These are phyloP conservation scores for Cyanidium caldarium DNA, from an alignment of 23 red algal genomes.

Conservation along the genomic window DNA sequence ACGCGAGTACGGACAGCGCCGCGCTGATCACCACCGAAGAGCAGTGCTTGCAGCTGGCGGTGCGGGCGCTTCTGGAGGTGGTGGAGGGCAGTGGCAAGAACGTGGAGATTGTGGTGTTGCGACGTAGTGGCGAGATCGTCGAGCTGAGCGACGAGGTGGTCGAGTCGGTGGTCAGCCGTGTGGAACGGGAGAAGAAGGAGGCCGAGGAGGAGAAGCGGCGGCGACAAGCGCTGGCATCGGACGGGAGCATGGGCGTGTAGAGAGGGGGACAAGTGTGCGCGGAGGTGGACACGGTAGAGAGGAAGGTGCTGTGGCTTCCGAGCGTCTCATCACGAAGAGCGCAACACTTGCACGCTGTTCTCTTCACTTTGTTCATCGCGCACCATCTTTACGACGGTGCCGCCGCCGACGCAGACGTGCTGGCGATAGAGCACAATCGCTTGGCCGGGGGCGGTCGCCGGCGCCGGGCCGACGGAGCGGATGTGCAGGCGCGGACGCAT, in stretches of 20 bases:
- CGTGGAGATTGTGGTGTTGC: constrained; percentile 81
- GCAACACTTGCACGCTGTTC: too few relatives aligned
- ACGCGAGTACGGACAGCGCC: constrained; percentile 21
- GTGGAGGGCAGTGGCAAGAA: constrained; percentile 84
- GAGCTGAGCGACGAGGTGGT: constrained; percentile 46
- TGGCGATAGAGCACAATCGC: background rate
- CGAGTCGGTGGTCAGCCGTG: constrained; percentile 34
- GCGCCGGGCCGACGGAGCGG: background rate
- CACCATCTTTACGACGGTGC: background rate
- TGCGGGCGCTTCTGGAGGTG: constrained; percentile 84
- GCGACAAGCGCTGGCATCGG: background rate
- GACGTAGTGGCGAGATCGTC: constrained; percentile 23
- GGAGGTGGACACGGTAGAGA: too few relatives aligned
- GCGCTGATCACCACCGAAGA: constrained; percentile 12
- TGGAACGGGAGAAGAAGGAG: constrained; percentile 83
- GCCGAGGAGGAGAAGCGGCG: constrained; percentile 47
- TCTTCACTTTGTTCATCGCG: too few relatives aligned
- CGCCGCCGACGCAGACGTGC: background rate
- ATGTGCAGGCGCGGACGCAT: background rate
- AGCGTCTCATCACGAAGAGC: too few relatives aligned
- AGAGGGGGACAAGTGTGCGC: too few relatives aligned
- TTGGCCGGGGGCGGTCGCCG: background rate
- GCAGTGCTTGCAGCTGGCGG: constrained; percentile 62
- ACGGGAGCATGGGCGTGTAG: too few relatives aligned
- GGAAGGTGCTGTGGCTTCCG: too few relatives aligned